phyloP scores from a whole-genome alignment of 108 stramenopile genomes.

The Skeletonema tropicum region DNA sequence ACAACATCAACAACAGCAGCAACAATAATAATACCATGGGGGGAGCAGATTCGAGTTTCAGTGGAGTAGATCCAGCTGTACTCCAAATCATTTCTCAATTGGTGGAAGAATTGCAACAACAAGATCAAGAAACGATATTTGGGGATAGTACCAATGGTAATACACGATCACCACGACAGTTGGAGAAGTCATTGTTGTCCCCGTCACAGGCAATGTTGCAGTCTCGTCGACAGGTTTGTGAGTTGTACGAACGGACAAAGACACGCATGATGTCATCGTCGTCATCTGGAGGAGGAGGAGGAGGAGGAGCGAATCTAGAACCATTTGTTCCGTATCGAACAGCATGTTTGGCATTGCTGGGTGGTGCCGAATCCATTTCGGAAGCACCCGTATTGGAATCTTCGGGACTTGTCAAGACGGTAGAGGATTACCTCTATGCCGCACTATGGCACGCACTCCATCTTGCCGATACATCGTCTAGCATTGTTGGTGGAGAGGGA shows the following conservation, averaged over 20 bases:
- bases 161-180: background rate
- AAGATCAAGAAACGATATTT: constrained; percentile 32
- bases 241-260: constrained; percentile 47
- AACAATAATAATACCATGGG: background rate
- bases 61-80: constrained; percentile 29
- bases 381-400: constrained; percentile 33
- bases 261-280: constrained; percentile 3
- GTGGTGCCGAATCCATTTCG: constrained; percentile 45
- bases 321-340: constrained; percentile 19
- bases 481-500: constrained; percentile 3
- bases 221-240: constrained; percentile 29
- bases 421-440: constrained; percentile 84
- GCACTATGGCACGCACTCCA: constrained; percentile 65
- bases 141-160: constrained; percentile 8
- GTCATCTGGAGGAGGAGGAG: background rate
- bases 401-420: constrained; percentile 54
- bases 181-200: constrained; percentile 14
- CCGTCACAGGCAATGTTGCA: constrained; percentile 28
- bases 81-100: constrained; percentile 23
- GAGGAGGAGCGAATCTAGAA: background rate
- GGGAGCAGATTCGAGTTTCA: constrained; percentile 7
- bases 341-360: constrained; percentile 47
- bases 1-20: background rate
- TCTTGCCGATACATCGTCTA: constrained; percentile 33
- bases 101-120: constrained; percentile 27